These are phyloP conservation scores for Phytopythium boreale DNA, from an alignment of 352 stramenopile species.

Conservation along the genomic window DNA sequence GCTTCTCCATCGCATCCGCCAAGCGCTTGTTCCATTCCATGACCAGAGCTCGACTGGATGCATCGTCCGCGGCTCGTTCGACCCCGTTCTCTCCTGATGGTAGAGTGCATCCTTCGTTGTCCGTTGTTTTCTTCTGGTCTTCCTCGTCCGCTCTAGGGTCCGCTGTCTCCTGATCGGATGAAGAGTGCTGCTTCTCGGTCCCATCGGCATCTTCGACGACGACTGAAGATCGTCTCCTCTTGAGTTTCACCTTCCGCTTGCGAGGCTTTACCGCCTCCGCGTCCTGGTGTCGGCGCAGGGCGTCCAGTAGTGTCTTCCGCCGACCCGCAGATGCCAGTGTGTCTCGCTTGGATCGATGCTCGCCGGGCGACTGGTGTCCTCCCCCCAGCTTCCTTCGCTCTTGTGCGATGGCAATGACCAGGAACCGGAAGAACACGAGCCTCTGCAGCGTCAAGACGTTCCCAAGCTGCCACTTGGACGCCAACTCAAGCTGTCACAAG, in stretches of 20 bases:
- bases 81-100: not conserved
- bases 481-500: conserved; percentile 30
- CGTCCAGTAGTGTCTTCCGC: not conserved
- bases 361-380: not conserved
- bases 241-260: conserved; percentile 5
- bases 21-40: conserved; percentile 10
- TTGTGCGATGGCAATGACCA: conserved; percentile 31
- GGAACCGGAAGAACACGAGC: conserved; percentile 54
- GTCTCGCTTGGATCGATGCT: conserved; percentile 8
- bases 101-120: not conserved
- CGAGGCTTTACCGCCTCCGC: not conserved
- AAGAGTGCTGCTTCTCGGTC: not conserved
- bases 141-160: not conserved
- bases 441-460: conserved; percentile 52
- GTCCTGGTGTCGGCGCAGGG: not conserved
- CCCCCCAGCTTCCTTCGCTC: conserved; percentile 12
- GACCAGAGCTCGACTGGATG: not conserved
- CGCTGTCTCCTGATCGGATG: not conserved
- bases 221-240: not conserved
- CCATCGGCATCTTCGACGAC: not conserved
- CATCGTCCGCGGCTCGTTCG: not conserved
- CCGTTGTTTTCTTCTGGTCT: not conserved
- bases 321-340: conserved; percentile 4
- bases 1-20: conserved; percentile 16
- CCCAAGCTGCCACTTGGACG: conserved; percentile 28